phyloP scores from a whole-genome alignment of 192 early-diverging fungal genomes.

The Coemansia sp. region DNA sequence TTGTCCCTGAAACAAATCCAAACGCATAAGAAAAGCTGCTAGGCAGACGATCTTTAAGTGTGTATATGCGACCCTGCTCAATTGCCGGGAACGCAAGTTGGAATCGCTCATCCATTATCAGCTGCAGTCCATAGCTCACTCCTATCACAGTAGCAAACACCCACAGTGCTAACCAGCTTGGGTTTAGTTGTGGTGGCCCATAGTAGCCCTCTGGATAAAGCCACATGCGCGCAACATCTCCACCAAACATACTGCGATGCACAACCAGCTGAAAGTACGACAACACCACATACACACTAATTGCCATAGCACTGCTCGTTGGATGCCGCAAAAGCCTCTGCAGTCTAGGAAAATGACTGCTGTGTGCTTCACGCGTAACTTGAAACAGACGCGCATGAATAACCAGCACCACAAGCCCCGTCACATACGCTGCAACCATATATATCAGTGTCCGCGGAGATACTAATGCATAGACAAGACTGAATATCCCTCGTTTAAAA shows the following conservation, averaged over 20 bases:
- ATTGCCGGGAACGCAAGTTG: slow-evolving; percentile 48
- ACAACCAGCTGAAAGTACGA: slow-evolving; percentile 29
- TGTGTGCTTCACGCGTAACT: slow-evolving; percentile 37
- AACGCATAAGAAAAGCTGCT: slow-evolving; percentile 28
- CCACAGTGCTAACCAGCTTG: slow-evolving; percentile 43
- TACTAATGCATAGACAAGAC: slow-evolving; percentile 23
- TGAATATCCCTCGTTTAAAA: slow-evolving; percentile 23
- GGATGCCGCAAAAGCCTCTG: slow-evolving; percentile 49
- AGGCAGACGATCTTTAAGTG: slow-evolving; percentile 46
- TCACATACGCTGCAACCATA: slow-evolving; percentile 30
- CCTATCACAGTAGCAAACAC: slow-evolving; percentile 27
- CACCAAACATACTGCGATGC: slow-evolving; percentile 37
- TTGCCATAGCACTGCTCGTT: slow-evolving; percentile 9
- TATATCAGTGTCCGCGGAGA: slow-evolving; percentile 38
- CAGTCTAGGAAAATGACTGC: slow-evolving; percentile 41
- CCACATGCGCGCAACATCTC: slow-evolving; percentile 32
- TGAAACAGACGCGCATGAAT: slow-evolving; percentile 36
- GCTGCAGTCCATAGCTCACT: slow-evolving; percentile 20
- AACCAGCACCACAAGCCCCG: slow-evolving; percentile 19
- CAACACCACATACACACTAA: slow-evolving; percentile 17
- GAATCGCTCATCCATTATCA: slow-evolving; percentile 41
- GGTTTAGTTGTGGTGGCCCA: slow-evolving; percentile 52
- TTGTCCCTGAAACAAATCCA: slow-evolving; percentile 20
- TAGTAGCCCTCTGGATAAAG: slow-evolving; percentile 48
- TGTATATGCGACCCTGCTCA: slow-evolving; percentile 48